Conservation (phyloP, 2,329 filamentous ascomycete species). For the Penicillium sp. region DNA sequence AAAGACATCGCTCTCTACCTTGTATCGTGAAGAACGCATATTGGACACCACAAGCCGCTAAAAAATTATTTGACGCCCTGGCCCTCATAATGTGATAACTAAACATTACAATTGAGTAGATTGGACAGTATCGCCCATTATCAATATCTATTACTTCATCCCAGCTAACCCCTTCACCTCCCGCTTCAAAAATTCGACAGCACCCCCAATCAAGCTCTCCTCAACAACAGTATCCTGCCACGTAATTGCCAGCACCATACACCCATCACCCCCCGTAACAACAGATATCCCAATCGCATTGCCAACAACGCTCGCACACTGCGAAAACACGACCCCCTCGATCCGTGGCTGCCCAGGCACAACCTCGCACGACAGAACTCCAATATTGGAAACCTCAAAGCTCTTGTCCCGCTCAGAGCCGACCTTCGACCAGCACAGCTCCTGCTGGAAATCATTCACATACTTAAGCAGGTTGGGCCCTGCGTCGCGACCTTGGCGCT, state of each 20-base stretch:
- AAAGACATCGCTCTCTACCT: no score
- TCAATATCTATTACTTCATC: neutral
- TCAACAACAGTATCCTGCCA: conserved; percentile 46
- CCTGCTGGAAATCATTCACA: conserved; percentile 41
- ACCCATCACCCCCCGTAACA: conserved; percentile 49
- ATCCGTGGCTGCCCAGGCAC: conserved; percentile 29
- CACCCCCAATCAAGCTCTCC: conserved; percentile 22
- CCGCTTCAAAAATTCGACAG: conserved; percentile 7
- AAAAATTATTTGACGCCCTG: no score
- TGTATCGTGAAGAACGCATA: no score
- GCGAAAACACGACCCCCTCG: conserved; percentile 48
- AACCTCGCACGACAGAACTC: conserved; percentile 30
- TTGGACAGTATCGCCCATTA: neutral
- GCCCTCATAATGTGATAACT: neutral
- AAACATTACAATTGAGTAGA: neutral
- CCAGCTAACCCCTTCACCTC: neutral
- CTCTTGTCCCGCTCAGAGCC: conserved; percentile 41
- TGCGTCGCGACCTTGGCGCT: conserved; percentile 35
- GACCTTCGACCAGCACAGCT: conserved; percentile 39
- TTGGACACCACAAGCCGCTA: no score
- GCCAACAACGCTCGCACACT: conserved; percentile 44
- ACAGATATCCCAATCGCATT: conserved; percentile 42
- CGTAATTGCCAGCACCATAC: conserved; percentile 42
- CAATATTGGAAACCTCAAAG: conserved; percentile 53
- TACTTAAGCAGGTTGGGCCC: conserved; percentile 42